Evolutionary conservation across 306 rosid species (phyloP).

Genomic region (Benincasa hispida): DNA sequence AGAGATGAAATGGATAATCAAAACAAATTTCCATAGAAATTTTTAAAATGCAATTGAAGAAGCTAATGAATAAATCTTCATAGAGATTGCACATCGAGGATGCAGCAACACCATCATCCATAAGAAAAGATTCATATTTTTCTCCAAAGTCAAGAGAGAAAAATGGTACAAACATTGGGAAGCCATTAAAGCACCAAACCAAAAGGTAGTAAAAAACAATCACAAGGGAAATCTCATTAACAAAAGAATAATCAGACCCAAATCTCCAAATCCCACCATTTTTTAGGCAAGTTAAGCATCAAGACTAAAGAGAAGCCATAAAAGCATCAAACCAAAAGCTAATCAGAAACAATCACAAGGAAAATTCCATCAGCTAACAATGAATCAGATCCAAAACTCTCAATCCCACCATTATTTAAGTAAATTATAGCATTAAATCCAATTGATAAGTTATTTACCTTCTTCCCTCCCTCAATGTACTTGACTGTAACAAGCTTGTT

Average conservation of each 20-base stretch:
- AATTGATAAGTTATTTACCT: slow-evolving; percentile 24
- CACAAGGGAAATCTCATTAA: background rate
- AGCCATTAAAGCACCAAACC: background rate
- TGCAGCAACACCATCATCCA: background rate
- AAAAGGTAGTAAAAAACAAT: background rate
- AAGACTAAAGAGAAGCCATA: background rate
- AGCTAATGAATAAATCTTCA: too few species aligned
- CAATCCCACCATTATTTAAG: background rate
- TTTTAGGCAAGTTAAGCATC: background rate
- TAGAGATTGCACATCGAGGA: background rate
- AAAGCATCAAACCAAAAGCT: background rate
- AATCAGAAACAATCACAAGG: background rate
- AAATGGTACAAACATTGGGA: background rate
- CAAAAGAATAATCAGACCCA: background rate
- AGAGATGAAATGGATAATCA: background rate
- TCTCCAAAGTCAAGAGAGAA: background rate
- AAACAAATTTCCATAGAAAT: background rate
- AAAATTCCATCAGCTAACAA: background rate
- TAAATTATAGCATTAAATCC: background rate
- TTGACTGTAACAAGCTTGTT: slow-evolving; percentile 81
- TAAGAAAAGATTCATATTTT: background rate
- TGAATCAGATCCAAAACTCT: background rate
- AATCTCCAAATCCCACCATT: background rate
- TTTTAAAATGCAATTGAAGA: too few species aligned
- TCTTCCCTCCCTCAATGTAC: slow-evolving; percentile 73